A percentile compares a stretch with the other conserved stretches of the same genome.
Evolutionary conservation across 371 early-diverging fungal genomes (phyloP).

Genomic region (Zopfochytrium polystomum): DNA sequence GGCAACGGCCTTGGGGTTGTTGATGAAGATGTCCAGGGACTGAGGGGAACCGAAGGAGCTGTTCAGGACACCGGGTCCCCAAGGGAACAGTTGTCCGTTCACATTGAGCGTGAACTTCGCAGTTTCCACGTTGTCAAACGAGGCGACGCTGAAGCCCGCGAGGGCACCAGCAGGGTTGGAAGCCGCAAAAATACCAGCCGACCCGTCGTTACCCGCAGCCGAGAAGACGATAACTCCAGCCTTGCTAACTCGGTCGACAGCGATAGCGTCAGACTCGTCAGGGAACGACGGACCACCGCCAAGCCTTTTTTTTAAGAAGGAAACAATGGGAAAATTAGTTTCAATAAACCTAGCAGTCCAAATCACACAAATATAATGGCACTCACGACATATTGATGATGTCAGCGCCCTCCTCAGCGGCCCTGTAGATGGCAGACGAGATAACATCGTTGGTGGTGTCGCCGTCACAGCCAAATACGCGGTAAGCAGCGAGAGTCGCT

Average conservation of each 20-base stretch:
- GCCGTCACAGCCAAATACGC: constrained; percentile 65
- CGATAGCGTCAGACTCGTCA: constrained; percentile 6
- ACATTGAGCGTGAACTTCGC: not conserved
- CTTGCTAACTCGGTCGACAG: constrained; percentile 19
- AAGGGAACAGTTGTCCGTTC: not conserved
- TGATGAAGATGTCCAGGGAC: constrained; percentile 6
- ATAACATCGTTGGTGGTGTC: constrained; percentile 62
- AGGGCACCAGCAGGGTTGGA: constrained; percentile 17
- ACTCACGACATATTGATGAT: too few species aligned
- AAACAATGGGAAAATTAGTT: too few species aligned
- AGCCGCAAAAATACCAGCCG: constrained; percentile 22
- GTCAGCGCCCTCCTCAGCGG: constrained; percentile 64
- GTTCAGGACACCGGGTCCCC: constrained; percentile 2
- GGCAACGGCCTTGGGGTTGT: constrained; percentile 6
- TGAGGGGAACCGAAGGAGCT: not conserved
- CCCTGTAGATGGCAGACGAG: constrained; percentile 46
- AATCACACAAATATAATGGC: constrained; percentile 64
- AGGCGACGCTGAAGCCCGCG: not conserved
- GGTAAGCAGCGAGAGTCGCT: constrained; percentile 33
- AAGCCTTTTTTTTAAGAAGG: too few species aligned
- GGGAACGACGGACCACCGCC: constrained; percentile 55
- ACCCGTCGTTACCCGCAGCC: constrained; percentile 40
- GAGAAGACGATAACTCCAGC: constrained; percentile 20
- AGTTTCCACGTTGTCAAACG: constrained; percentile 1
- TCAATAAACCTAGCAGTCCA: too few species aligned